These are phyloP conservation scores for Fusarium papillatum DNA, from an alignment of 2,329 filamentous ascomycete species.

Conservation along the genomic window DNA sequence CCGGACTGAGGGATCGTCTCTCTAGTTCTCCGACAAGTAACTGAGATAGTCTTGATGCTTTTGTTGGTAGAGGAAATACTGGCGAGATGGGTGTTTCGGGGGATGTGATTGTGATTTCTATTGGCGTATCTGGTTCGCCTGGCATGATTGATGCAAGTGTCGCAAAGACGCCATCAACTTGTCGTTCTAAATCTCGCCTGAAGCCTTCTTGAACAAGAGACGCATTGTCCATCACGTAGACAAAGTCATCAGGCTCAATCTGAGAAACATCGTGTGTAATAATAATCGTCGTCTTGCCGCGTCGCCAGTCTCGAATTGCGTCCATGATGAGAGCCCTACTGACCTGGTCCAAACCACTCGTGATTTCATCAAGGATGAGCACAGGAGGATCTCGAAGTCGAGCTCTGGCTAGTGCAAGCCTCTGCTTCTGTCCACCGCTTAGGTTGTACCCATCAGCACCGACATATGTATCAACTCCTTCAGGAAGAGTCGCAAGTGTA, in stretches of 20 bases:
- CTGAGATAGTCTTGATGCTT: slow-evolving; percentile 31
- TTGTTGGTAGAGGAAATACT: slow-evolving; percentile 6
- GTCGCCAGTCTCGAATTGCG: slow-evolving; percentile 82
- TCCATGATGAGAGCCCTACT: slow-evolving; percentile 79
- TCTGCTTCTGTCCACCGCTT: slow-evolving; percentile 89
- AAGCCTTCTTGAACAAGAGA: slow-evolving; percentile 78
- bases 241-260: slow-evolving; percentile 79
- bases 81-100: slow-evolving; percentile 22
- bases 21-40: slow-evolving; percentile 38
- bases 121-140: slow-evolving; percentile 6
- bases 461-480: slow-evolving; percentile 79
- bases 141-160: slow-evolving; percentile 48
- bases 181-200: slow-evolving; percentile 65
- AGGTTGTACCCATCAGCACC: slow-evolving; percentile 78
- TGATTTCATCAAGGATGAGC: slow-evolving; percentile 90
- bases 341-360: slow-evolving; percentile 85
- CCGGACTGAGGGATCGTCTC: slow-evolving; percentile 15
- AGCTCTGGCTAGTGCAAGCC: slow-evolving; percentile 85
- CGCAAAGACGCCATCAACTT: slow-evolving; percentile 61
- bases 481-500: slow-evolving; percentile 75
- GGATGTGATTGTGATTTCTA: slow-evolving; percentile 32
- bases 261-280: slow-evolving; percentile 92
- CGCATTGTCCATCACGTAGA: slow-evolving; percentile 84
- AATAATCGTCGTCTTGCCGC: slow-evolving; percentile 88
- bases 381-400: slow-evolving; percentile 83